Evolutionary conservation across 352 stramenopile genomes (phyloP).

Genomic region (Phytophthora aleatoria): DNA sequence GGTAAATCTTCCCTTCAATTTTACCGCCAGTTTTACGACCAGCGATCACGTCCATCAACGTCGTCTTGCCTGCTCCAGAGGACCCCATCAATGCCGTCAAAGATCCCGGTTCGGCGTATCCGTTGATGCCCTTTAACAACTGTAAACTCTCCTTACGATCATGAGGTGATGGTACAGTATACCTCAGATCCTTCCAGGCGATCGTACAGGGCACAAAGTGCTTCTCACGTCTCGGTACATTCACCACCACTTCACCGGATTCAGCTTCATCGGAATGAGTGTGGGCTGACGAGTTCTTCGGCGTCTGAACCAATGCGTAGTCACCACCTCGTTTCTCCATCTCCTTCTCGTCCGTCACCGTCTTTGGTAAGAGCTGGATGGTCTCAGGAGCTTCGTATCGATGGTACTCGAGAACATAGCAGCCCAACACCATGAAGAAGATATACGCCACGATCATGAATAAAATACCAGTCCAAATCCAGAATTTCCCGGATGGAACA

Average conservation of each 20-base stretch:
- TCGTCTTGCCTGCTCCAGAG: conserved; percentile 22
- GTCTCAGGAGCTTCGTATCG: conserved; percentile 1
- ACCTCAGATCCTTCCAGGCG: conserved; percentile 1
- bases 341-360: neutral
- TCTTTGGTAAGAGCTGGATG: conserved; percentile 1
- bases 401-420: conserved; percentile 5
- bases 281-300: conserved; percentile 1
- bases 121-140: conserved; percentile 18
- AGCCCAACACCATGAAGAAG: conserved; percentile 5
- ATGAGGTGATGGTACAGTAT: neutral
- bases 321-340: conserved; percentile 6
- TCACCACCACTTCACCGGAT: neutral
- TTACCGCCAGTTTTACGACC: conserved; percentile 48
- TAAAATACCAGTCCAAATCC: conserved; percentile 9
- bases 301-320: neutral
- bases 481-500: neutral
- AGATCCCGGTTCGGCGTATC: conserved; percentile 13
- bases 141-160: conserved; percentile 2
- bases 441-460: conserved; percentile 13
- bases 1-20: conserved; percentile 57
- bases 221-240: neutral
- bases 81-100: conserved; percentile 23
- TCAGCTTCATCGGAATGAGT: conserved; percentile 1
- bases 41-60: conserved; percentile 24
- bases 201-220: conserved; percentile 1